Evolutionary conservation across 352 stramenopile species (phyloP), one percentile per base, ranked within the genome.

Genomic region (Phytophthora ramorum): DNA sequence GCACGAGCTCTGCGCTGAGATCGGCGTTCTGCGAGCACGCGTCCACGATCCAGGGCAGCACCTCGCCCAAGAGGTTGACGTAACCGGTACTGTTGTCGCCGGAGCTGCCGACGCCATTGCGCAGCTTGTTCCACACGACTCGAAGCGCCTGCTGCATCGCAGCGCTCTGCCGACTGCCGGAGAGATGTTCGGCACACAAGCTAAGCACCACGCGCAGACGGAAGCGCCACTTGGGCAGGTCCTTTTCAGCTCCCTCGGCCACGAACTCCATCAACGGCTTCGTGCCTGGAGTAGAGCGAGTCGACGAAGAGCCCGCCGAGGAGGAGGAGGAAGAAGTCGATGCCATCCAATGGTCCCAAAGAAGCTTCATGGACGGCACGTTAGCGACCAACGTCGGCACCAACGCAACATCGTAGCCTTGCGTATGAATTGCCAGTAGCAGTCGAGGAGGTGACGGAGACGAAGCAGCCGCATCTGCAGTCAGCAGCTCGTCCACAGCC

Each of bases 321-420:
- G 69, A 54, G 14, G 69, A 54, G 14, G 65, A 58, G 0, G 64
- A 65, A n/a, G 59, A 47, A 12, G 50, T 55, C 12, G 66, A 48
- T 20, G 58, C n/a, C 64, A 88, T 88, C 82, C 79, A 91, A 47
- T 87, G 68, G 22, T 76, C 55, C 81, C 81, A 90, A 17, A 88
- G 40, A 24, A 77, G 50, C 49, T 76, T 75, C 63, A 90, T 70
- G 3, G 81, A 68, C 7, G 74, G 66, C 22, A 79, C 73, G 14
- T 70, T 62, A 17, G 62, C 44, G 1, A 85, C 69, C 13, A 87
- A 46, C 10, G 56, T 45, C 7, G 67, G 35, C 7, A 87, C 70
- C 16, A 90, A 35, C 5, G 61, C 56, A 7, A 30, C 32, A 37
- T 87, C 75, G 43, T 87, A 90, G 8, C 78, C 79, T 59, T 90